phyloP scores from a whole-genome alignment of 352 stramenopile species.

The Plasmopara muralis region DNA sequence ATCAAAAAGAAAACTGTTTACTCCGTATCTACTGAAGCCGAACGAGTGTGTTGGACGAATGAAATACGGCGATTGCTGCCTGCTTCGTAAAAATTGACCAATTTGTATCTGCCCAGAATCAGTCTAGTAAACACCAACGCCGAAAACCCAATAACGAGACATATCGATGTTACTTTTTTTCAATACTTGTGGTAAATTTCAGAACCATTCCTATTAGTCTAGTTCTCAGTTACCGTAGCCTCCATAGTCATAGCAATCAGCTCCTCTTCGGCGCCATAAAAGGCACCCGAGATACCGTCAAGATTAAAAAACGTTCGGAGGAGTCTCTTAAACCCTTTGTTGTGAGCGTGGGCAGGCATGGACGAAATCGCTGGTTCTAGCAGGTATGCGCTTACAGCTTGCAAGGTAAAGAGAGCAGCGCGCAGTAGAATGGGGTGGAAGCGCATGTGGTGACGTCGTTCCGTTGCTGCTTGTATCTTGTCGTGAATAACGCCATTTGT shows the following conservation, averaged over 20 bases:
- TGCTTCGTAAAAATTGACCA: too few species aligned
- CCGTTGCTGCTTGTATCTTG: constrained; percentile 46
- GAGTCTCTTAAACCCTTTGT: constrained; percentile 15
- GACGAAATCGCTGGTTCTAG: constrained; percentile 50
- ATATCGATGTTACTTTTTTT: too few species aligned
- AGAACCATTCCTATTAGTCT: too few species aligned
- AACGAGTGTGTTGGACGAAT: too few species aligned
- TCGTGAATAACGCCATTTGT: constrained; percentile 74
- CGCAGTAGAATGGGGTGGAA: constrained; percentile 61
- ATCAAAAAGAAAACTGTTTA: too few species aligned
- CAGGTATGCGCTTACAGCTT: constrained; percentile 38
- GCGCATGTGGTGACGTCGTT: constrained; percentile 53
- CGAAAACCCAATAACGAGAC: too few species aligned
- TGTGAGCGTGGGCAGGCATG: constrained; percentile 19
- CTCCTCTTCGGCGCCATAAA: constrained; percentile 46
- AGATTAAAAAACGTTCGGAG: constrained; percentile 23
- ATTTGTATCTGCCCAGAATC: too few species aligned
- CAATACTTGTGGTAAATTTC: too few species aligned
- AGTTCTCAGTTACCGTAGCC: constrained; percentile 30
- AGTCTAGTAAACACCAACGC: too few species aligned
- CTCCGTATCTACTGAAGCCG: too few species aligned
- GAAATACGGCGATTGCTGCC: too few species aligned
- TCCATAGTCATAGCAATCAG: constrained; percentile 38
- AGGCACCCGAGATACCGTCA: constrained; percentile 54
- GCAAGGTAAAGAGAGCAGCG: constrained; percentile 39